These are phyloP conservation scores for Rhizopogon sp. DNA, from an alignment of 768 basidiomycete species.

Conservation along the genomic window DNA sequence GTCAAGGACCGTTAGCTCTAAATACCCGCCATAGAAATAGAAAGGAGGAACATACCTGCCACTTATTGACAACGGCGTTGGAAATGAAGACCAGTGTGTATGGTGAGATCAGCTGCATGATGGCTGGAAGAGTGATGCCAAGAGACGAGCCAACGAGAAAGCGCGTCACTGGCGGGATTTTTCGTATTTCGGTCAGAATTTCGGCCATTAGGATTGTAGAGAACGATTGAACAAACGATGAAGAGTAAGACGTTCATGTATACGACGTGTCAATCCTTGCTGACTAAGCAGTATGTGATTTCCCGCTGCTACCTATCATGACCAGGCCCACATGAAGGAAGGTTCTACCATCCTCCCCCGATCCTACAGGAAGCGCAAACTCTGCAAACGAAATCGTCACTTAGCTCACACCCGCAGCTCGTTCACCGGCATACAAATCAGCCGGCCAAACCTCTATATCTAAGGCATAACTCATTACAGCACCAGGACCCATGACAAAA, in stretches of 20 bases:
- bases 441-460: too few relatives aligned
- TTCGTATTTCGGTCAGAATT: constrained; percentile 57
- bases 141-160: constrained; percentile 58
- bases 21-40: neutral
- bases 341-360: too few relatives aligned
- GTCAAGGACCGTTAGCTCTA: neutral
- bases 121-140: constrained; percentile 51
- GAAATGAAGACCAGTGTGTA: constrained; percentile 54
- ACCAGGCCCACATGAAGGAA: too few relatives aligned
- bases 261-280: neutral
- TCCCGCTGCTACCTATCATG: too few relatives aligned
- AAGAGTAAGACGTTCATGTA: neutral
- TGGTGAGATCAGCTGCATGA: constrained; percentile 47
- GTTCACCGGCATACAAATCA: too few relatives aligned
- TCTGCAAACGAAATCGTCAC: too few relatives aligned
- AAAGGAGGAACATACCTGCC: constrained; percentile 41
- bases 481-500: too few relatives aligned
- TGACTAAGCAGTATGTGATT: neutral
- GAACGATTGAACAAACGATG: neutral
- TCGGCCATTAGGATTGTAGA: constrained; percentile 34
- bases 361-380: too few relatives aligned
- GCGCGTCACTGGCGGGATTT: constrained; percentile 82
- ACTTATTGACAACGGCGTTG: constrained; percentile 36
- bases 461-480: too few relatives aligned
- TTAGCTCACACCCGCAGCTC: too few relatives aligned